Conservation (phyloP, 805 yeast genomes). For the Lipomyces chichibuensis region DNA sequence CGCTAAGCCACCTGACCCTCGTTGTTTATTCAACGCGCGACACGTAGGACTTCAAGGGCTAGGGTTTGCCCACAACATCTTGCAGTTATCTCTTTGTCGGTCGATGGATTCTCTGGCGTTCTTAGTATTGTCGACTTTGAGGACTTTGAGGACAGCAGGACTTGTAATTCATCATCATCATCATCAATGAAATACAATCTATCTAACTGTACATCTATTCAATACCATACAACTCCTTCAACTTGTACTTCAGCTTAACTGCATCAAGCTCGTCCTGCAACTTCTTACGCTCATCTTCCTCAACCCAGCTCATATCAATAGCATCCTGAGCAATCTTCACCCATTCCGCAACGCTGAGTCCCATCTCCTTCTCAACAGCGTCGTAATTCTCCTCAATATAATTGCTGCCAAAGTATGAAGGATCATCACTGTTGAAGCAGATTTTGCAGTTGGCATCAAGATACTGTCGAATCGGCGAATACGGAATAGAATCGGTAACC, state of each 20-base stretch:
- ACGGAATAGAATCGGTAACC: slow-evolving; percentile 67
- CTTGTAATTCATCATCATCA: too few relatives aligned
- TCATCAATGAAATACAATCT: neutral
- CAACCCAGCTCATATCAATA: slow-evolving; percentile 74
- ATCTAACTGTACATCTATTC: slow-evolving; percentile 7
- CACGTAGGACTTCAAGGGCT: neutral
- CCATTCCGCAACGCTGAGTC: slow-evolving; percentile 66
- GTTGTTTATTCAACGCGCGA: neutral
- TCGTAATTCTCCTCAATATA: slow-evolving; percentile 75
- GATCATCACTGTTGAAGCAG: slow-evolving; percentile 77
- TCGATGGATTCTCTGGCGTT: too few relatives aligned
- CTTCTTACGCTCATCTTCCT: slow-evolving; percentile 53
- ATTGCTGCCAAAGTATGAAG: slow-evolving; percentile 79
- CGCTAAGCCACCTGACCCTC: neutral
- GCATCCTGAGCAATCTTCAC: slow-evolving; percentile 62
- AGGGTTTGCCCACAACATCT: neutral
- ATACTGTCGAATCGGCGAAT: slow-evolving; percentile 66
- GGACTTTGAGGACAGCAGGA: too few relatives aligned
- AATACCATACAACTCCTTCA: slow-evolving; percentile 33
- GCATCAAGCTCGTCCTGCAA: slow-evolving; percentile 44
- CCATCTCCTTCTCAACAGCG: slow-evolving; percentile 66
- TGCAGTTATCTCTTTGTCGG: too few relatives aligned
- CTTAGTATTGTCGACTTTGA: too few relatives aligned
- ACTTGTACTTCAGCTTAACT: slow-evolving; percentile 30
- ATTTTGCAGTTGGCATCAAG: slow-evolving; percentile 68